Evolutionary conservation across 345 rosid genomes (phyloP).

Genomic region (Citrus trifoliata): DNA sequence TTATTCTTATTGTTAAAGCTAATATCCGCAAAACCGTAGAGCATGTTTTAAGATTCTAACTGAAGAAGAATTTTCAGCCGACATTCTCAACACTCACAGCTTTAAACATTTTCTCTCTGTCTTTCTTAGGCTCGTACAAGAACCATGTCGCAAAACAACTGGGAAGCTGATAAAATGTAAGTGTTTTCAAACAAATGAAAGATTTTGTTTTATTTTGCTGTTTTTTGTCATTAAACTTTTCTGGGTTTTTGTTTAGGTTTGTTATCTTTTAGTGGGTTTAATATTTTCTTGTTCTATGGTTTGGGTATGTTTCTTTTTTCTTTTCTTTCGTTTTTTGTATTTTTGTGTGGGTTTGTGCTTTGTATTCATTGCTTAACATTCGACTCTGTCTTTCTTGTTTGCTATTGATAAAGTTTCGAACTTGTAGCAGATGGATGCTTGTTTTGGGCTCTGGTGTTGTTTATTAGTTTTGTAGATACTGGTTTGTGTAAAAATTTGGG

Average conservation of each 20-base stretch:
- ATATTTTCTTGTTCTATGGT: not conserved
- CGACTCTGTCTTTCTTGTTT: not conserved
- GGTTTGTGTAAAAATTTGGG: not conserved
- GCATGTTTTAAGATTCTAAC: not conserved
- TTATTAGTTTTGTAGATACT: not conserved
- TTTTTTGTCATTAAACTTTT: not conserved
- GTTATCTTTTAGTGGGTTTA: not conserved
- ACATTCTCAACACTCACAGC: slow-evolving; percentile 1
- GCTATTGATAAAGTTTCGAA: not conserved
- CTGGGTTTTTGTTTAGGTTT: not conserved
- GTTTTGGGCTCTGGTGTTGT: not conserved
- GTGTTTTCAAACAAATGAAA: not conserved
- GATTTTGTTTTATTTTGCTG: not conserved
- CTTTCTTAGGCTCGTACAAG: not conserved
- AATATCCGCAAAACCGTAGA: not conserved
- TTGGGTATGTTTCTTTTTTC: not conserved
- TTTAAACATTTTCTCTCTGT: not conserved
- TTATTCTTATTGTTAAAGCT: not conserved
- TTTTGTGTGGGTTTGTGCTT: not conserved
- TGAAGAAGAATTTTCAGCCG: not conserved
- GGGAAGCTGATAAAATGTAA: slow-evolving; percentile 54
- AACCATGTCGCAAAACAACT: slow-evolving; percentile 34
- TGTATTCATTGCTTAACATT: not conserved
- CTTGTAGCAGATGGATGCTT: not conserved
- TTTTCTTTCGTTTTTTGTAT: no score